These are phyloP conservation scores for Chrysochromulina tobinii DNA, from an alignment of 78 protist species.

Conservation along the genomic window DNA sequence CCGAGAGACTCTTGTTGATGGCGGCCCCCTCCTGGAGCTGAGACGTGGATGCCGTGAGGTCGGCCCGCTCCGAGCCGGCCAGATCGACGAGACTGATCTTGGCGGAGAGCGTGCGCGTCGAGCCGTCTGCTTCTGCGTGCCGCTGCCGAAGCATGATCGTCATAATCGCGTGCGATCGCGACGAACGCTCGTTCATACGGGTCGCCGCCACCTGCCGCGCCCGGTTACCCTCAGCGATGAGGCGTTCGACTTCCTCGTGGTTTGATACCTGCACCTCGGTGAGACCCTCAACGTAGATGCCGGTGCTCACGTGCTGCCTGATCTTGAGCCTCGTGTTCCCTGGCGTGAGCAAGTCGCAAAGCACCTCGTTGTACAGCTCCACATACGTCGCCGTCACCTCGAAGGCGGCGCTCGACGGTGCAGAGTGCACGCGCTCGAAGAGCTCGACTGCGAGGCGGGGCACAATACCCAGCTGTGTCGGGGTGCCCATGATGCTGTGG, in stretches of 20 bases:
- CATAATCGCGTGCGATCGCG: slow-evolving; percentile 63
- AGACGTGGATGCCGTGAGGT: no score
- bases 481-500: slow-evolving; percentile 59
- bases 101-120: neutral
- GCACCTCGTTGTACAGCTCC: slow-evolving; percentile 71
- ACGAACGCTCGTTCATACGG: slow-evolving; percentile 36
- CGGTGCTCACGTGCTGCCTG: neutral
- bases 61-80: slow-evolving; percentile 46
- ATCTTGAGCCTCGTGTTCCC: neutral
- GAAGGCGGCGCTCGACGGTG: neutral
- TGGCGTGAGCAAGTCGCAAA: slow-evolving; percentile 62
- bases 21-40: neutral
- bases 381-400: slow-evolving; percentile 48
- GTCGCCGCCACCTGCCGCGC: slow-evolving; percentile 23
- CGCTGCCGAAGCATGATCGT: slow-evolving; percentile 35
- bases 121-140: neutral
- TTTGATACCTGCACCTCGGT: neutral
- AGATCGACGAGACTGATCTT: slow-evolving; percentile 37
- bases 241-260: slow-evolving; percentile 40
- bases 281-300: neutral
- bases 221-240: slow-evolving; percentile 2
- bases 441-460: slow-evolving; percentile 52
- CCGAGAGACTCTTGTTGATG: slow-evolving; percentile 22
- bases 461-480: slow-evolving; percentile 64
- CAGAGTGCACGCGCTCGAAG: slow-evolving; percentile 21